Evolutionary conservation across 768 basidiomycete genomes (phyloP), one percentile per base, ranked within the genome.

Genomic region (Xerocomus spinulosus): DNA sequence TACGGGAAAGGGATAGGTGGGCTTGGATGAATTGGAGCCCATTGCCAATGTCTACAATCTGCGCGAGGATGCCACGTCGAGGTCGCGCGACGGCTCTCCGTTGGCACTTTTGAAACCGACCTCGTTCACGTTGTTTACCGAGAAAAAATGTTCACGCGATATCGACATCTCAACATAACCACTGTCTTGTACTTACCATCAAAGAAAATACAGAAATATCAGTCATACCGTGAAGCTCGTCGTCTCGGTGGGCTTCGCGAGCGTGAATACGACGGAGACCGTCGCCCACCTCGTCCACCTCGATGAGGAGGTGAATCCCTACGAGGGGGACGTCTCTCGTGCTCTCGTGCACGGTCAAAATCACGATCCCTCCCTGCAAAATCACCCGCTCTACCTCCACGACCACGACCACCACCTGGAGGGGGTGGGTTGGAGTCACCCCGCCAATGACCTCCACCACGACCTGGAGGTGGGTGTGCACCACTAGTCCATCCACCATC

Each of bases 371-470:
- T 58, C 38, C 62, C 68, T 39, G 63, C 60, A 56, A 62, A 60
- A 51, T 65, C 66, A 34, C 66, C 61, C 24, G 58, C 29, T 42
- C 64, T 54, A 25, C 77, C 73, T 2, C 77, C 69, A 4, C 74
- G 68, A 28, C 78, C 71, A 28, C 78, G 69, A 24, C 69, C 67
- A 23, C 71, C 71, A 28, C 68, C 58, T 3, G 67, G 64, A 7
- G 70, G 68, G 6, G 73, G 71, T 1, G 71, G 71, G 55, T 81
- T 76, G 1, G 86, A 85, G 14, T 75, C 82, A 0, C 86, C 87
- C 35, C 87, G 74, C 84, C 85, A 88, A 64, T 87, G 85, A 1
- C 85, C 85, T 33, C 81, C 80, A 37, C 82, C 79, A 9, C 79
- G 68, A 34, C 74, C 72, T n/a, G 60, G 57, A 5, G 66, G 66